Base-by-base conservation (phyloP, 2,329 filamentous ascomycete species). In the Chaetomium globosum region DNA sequence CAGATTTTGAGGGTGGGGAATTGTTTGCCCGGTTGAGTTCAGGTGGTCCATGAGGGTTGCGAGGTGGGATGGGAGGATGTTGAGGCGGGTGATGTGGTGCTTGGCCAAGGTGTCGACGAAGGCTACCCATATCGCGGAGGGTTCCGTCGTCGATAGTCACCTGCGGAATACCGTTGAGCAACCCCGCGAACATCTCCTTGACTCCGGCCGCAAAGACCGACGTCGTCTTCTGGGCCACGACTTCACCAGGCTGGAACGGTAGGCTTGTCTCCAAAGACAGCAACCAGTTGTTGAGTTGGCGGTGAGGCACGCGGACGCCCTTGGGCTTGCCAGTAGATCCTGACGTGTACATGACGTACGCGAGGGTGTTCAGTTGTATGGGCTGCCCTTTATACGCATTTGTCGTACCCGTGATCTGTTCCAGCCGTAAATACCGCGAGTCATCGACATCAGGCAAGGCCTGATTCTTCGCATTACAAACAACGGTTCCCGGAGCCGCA, bases 221-320 rank as follows among this genome's bases (percentile, higher is more conserved):
- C 23, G 60, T 62, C 23, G 60, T 62, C 26, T 62, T 62, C 43
- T 62, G 60, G 9, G 52, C 60, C 3, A 62, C 60, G 3, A 62
- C 60, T n/a, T 62, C 60, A 5, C 52, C 60, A 6, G 60, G 13
- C 60, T 62, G 36, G 52, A 62, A 62, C 26, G 60, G 60, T 13
- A 62, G 3, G 4, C 1, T 46, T 6, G 4, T 43, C 28, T 62
- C 60, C 60, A 62, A 13, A 9, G 23, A 28, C 19, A 7, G 19
- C 60, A 62, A 36, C 60, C 60, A 62, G 60, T 55, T 62, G 36
- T 55, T 28, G 60, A 62, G 60, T 36, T 62, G 60, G 33, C 60
- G 60, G 28, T 62, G 60, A n/a, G 52, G 51, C 4, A 56, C 36
- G 8, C 51, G 51, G 16, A 51, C 51, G 10, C 51, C 60, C 36